Evolutionary conservation across 1,284 basidiomycete genomes (phyloP), one percentile per base, ranked within the genome.

Genomic region (Lignosus rhinocerotis): DNA sequence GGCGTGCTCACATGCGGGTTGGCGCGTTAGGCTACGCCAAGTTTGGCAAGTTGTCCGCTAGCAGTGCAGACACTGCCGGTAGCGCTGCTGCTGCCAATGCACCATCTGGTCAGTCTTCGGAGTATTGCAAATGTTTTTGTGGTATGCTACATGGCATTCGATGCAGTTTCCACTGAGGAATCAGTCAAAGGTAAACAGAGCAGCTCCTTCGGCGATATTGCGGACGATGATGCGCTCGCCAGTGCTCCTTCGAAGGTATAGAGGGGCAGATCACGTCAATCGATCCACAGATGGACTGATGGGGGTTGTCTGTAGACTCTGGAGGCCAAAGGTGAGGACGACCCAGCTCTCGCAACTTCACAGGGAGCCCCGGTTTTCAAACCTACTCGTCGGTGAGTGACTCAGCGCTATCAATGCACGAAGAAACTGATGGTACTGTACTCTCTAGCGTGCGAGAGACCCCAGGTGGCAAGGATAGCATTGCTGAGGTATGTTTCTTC

Each of bases 401-500:
- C 2, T 9, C 30, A n/a, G 3, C 7, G 17, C 6, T 52, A 1
- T 16, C 31, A 16, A 39, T 41, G 8, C n/a, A 19, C 10, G 41
- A n/a, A 43, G 8, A 14, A 3, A 21, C 16, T 36, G 42, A 51
- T 44, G 11, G 55, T 17, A 14, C 33, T 19, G 53, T 41, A 44
- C 25, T 19, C 25, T 14, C 25, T 39, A 70, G 69, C 17, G 70
- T 70, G 4, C 68, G 69, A 8, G 64, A 67, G 33, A 64, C 59
- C 53, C 87, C 87, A 17, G 87, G 87, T 64, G 87, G 87, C 21
- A 69, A 77, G 47, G 86, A 88, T 67, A 82, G 75, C 67, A 82
- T 88, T 49, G 78, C 75, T 60, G 75, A 74, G 2, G 85, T 87
- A 69, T 70, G 83, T 53, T 31, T 10, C 17, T 30, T 19, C 6